Conservation (phyloP, 306 rosid species). For the Prosopis cineraria region DNA sequence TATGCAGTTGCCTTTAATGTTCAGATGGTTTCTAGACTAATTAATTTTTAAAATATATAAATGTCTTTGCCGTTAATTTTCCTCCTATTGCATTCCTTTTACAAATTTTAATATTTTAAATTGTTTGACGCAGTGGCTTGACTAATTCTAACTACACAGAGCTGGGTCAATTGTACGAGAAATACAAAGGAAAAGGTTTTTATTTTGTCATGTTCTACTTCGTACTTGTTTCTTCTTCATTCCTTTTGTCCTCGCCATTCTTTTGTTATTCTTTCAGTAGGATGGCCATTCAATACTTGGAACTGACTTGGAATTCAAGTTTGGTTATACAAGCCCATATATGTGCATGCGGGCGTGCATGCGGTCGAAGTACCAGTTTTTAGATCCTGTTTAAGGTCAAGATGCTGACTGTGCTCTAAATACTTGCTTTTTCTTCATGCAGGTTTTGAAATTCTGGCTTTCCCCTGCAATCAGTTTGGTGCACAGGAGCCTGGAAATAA, state of each 20-base stretch:
- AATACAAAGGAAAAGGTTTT: slow-evolving; percentile 87
- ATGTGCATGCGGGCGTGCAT: too few relatives aligned
- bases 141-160: slow-evolving; percentile 95
- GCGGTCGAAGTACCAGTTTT: not conserved
- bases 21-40: not conserved
- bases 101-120: slow-evolving; percentile 8
- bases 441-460: slow-evolving; percentile 95
- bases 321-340: not conserved
- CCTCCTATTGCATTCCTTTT: not conserved
- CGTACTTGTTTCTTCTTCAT: not conserved
- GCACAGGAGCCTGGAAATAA: slow-evolving; percentile 92
- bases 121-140: slow-evolving; percentile 83
- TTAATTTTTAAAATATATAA: not conserved
- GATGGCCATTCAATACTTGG: not conserved
- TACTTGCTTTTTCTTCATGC: not conserved
- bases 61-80: not conserved
- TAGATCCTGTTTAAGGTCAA: not conserved
- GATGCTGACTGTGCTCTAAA: not conserved
- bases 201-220: slow-evolving; percentile 16
- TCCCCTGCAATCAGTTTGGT: slow-evolving; percentile 98
- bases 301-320: not conserved
- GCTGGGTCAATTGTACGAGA: slow-evolving; percentile 80
- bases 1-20: not conserved
- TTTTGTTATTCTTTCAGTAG: not conserved
- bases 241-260: slow-evolving; percentile 6